Evolutionary conservation across 345 rosid species (phyloP).

Genomic region (Passiflora organensis): DNA sequence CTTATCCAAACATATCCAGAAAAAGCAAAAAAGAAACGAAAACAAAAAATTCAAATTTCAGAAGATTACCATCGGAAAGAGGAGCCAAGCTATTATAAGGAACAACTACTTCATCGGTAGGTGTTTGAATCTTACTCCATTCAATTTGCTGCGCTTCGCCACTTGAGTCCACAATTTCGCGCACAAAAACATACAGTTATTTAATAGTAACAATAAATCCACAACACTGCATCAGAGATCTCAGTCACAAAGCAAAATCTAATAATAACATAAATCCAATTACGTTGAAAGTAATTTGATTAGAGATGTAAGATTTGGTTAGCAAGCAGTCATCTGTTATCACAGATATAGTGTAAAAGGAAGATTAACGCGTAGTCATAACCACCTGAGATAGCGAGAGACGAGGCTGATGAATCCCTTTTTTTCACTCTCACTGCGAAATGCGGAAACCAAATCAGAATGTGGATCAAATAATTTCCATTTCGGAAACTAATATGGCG

Average conservation of each 20-base stretch:
- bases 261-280: too few species aligned
- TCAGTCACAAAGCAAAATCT: too few species aligned
- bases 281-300: too few species aligned
- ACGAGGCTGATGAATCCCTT: conserved; percentile 84
- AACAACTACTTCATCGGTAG: conserved; percentile 54
- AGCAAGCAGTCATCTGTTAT: conserved; percentile 25
- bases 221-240: too few species aligned
- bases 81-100: conserved; percentile 49
- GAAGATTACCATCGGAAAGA: conserved; percentile 29
- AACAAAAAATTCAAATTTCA: not conserved
- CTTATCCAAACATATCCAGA: too few species aligned
- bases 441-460: conserved; percentile 2
- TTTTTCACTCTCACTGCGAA: conserved; percentile 62
- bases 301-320: not conserved
- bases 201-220: too few species aligned
- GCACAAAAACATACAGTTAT: conserved; percentile 4
- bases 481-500: too few species aligned
- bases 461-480: conserved; percentile 2
- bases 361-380: not conserved
- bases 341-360: not conserved
- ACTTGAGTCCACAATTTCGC: conserved; percentile 14
- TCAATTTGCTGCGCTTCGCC: conserved; percentile 56
- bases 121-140: conserved; percentile 59
- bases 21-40: not conserved
- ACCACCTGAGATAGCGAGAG: conserved; percentile 74